These are phyloP conservation scores for Drechslerella dactyloides DNA, from an alignment of 2,329 filamentous ascomycete species.

Conservation along the genomic window DNA sequence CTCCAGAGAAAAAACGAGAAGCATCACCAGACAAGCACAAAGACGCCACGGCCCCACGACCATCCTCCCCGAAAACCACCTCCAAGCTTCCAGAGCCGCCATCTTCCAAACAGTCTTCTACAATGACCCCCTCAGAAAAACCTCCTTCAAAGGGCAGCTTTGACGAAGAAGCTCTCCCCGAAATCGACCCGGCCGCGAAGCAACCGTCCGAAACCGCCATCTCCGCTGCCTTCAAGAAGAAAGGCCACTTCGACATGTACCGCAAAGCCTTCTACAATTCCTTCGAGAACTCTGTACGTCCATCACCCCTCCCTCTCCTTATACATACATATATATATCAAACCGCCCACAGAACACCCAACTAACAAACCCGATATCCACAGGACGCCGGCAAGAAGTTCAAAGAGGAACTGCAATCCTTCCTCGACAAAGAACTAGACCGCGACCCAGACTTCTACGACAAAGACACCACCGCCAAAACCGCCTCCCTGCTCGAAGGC, in stretches of 20 bases:
- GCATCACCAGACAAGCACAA: conserved; percentile 20
- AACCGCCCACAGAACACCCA: not conserved
- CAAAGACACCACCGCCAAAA: conserved; percentile 62
- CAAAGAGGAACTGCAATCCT: conserved; percentile 31
- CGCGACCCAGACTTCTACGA: conserved; percentile 46
- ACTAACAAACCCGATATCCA: conserved; percentile 9
- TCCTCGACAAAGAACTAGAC: conserved; percentile 44
- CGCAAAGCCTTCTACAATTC: conserved; percentile 34
- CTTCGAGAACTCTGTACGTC: conserved; percentile 47
- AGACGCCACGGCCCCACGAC: conserved; percentile 29
- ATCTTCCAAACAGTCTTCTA: conserved; percentile 1
- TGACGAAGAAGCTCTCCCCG: conserved; percentile 15
- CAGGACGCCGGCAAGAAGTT: conserved; percentile 35
- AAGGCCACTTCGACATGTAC: conserved; percentile 41
- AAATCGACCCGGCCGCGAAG: conserved; percentile 31
- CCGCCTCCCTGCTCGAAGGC: conserved; percentile 77
- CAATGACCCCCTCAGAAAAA: conserved; percentile 7
- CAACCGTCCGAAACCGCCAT: conserved; percentile 35
- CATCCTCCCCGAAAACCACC: conserved; percentile 2
- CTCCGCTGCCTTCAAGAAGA: conserved; percentile 45
- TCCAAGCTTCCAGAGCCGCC: conserved; percentile 11
- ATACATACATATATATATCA: too few species aligned
- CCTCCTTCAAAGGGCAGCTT: not conserved
- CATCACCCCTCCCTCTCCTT: not conserved
- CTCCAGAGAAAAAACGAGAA: conserved; percentile 30